phyloP scores from a whole-genome alignment of 2,329 filamentous ascomycete species.

The Cytospora mali region DNA sequence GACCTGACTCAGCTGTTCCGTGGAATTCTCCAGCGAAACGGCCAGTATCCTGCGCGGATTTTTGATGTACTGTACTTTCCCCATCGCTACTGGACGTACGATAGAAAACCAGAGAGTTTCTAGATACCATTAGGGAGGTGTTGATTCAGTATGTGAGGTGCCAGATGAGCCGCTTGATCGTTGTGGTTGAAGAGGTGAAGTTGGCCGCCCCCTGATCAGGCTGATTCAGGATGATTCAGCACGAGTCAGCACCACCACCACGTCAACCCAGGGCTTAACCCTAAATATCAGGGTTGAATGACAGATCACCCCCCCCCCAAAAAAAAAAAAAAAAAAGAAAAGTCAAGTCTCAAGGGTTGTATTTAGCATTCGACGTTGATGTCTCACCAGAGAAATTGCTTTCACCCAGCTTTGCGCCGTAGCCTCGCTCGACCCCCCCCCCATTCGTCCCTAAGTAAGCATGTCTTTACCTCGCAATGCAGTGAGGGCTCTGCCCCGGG shows the following conservation, averaged over 20 bases:
- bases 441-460: not conserved
- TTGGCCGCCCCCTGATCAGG: not conserved
- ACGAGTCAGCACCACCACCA: too few relatives aligned
- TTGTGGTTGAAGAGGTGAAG: not conserved
- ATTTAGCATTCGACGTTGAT: too few relatives aligned
- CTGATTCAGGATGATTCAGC: not conserved
- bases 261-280: not conserved
- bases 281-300: not conserved
- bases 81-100: conserved; percentile 16
- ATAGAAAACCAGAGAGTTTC: not conserved
- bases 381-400: too few relatives aligned
- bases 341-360: too few relatives aligned
- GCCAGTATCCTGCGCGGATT: conserved; percentile 62
- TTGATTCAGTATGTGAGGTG: not conserved
- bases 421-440: not conserved
- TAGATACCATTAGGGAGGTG: not conserved
- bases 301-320: too few relatives aligned
- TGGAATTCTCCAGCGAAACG: conserved; percentile 53
- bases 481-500: not conserved
- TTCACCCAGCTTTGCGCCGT: not conserved
- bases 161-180: not conserved
- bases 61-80: conserved; percentile 41
- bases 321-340: too few relatives aligned
- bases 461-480: not conserved
- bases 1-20: conserved; percentile 50